Conservation (phyloP, 345 rosid species). For the Pistacia integerrima region DNA sequence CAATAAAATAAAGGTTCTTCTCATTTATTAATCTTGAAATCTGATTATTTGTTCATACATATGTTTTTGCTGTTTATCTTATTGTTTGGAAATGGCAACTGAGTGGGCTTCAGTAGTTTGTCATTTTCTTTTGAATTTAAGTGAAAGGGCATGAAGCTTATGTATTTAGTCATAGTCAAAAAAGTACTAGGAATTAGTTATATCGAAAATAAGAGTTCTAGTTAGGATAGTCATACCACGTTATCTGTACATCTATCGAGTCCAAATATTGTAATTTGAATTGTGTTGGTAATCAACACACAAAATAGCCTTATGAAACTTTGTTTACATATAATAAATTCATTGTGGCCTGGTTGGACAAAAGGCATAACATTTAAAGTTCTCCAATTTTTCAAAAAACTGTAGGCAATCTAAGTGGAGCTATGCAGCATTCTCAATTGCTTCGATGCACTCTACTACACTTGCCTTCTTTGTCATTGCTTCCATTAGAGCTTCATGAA, state of each 20-base stretch:
- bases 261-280: too few relatives aligned
- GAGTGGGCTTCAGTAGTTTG: background rate
- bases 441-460: constrained; percentile 77
- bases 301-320: background rate
- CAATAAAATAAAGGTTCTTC: background rate
- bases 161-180: background rate
- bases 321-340: background rate
- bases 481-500: constrained; percentile 72
- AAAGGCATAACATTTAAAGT: background rate
- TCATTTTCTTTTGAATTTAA: background rate
- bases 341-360: background rate
- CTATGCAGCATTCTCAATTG: constrained; percentile 70
- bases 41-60: background rate
- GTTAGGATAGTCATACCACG: too few relatives aligned
- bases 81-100: background rate
- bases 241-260: too few relatives aligned
- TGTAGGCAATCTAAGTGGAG: background rate
- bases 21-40: background rate
- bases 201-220: too few relatives aligned
- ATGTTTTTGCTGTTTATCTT: background rate
- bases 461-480: constrained; percentile 79
- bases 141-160: background rate
- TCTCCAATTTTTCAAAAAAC: too few relatives aligned
- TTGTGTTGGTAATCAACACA: background rate
- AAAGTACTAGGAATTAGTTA: too few relatives aligned